Base-by-base conservation (phyloP, 148 eudicot genomes). In the Polygonum aviculare region DNA sequence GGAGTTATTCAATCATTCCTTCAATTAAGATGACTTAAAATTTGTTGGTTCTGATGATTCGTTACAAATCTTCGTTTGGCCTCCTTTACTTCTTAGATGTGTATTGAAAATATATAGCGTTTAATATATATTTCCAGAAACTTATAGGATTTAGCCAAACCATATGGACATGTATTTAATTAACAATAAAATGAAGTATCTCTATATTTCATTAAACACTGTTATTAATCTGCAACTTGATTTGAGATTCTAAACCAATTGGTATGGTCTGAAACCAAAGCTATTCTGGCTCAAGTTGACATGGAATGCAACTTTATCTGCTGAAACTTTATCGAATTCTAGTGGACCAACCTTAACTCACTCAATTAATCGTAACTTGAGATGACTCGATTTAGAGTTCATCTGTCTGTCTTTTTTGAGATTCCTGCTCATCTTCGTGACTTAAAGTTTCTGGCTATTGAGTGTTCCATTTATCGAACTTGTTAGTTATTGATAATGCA, bases 401-500 rank as follows among this genome's bases (percentile, higher is more conserved):
- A 65, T 36, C 36, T 60, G 10, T 16, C 16, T 22, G 31, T 26
- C 67, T 65, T 63, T 63, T 1, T 65, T 5, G 16, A 67, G 0
- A 14, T 67, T 15, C 72, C 15, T 36, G 72, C 15, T 67, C 9
- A 14, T 67, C 67, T 67, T 36, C 41, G 2, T 33, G 38, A 12
- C 18, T 62, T 26, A 67, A 67, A 67, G 6, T 67, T 36, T 4
- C 6, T 16, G 44, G 19, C 2, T 2, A 67, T 36, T 22, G 36
- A 35, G 41, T 65, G 41, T 33, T 67, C 10, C 16, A 35, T 35
- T 11, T 15, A 15, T 67, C 9, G 38, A 67, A 35, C 45, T 67
- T 2, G 16, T 76, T 76, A 8, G 39, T 9, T 26, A 8, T 72
- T 72, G 51, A 8, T 50, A 80, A 35, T 84, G 85, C 83, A 90